Percentiles rank a stretch among this genome's conserved stretches.
Evolutionary conservation across 805 yeast genomes (phyloP).

Genomic region (Metschnikowia baotianmanensis): DNA sequence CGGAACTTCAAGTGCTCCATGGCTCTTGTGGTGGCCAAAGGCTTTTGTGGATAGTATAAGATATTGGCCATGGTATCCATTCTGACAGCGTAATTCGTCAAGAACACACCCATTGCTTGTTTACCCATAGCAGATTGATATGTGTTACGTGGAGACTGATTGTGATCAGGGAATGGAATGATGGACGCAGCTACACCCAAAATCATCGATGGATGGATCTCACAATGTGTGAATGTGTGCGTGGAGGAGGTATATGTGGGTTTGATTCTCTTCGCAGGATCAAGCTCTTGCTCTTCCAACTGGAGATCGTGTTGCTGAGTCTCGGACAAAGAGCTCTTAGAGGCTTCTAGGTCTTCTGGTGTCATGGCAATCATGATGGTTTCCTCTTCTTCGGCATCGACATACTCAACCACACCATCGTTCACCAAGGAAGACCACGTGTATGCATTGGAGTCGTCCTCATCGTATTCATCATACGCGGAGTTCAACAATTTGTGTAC

Average conservation of each 20-base stretch:
- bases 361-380: slow-evolving; percentile 98
- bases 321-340: slow-evolving; percentile 41
- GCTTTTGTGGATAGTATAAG: slow-evolving; percentile 95
- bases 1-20: slow-evolving; percentile 97
- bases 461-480: slow-evolving; percentile 61
- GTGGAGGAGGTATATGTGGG: slow-evolving; percentile 52
- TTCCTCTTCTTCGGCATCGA: slow-evolving; percentile 99
- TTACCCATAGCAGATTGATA: slow-evolving; percentile 99
- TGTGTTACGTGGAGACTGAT: slow-evolving; percentile 98
- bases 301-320: slow-evolving; percentile 43
- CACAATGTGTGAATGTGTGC: slow-evolving; percentile 95
- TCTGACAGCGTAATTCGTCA: slow-evolving; percentile 92
- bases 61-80: slow-evolving; percentile 99
- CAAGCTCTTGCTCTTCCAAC: slow-evolving; percentile 47
- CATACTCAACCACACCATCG: slow-evolving; percentile 90
- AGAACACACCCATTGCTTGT: slow-evolving; percentile 99
- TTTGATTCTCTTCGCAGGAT: slow-evolving; percentile 85
- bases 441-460: slow-evolving; percentile 48
- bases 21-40: slow-evolving; percentile 94
- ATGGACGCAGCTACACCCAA: slow-evolving; percentile 98
- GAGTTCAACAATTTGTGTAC: slow-evolving; percentile 64
- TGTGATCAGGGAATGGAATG: slow-evolving; percentile 99
- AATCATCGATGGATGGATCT: slow-evolving; percentile 98
- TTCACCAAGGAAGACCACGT: slow-evolving; percentile 84
- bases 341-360: slow-evolving; percentile 88